Percentiles rank a stretch among this genome's conserved stretches.
Evolutionary conservation across 306 rosid species (phyloP).

Genomic region (Cucurbita pepo): DNA sequence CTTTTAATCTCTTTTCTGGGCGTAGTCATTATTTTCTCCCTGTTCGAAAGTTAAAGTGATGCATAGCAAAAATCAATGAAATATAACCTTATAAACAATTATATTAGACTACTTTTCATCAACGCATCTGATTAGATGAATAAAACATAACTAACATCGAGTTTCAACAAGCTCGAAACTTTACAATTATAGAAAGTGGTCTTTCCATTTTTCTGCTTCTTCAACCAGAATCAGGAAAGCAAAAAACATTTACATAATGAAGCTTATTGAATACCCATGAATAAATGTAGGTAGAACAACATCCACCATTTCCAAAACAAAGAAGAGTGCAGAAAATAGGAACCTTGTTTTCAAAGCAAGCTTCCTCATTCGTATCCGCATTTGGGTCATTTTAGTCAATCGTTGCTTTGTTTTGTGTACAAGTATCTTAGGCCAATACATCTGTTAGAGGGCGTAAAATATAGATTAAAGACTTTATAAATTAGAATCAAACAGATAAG

Average conservation of each 20-base stretch:
- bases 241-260: not conserved
- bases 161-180: not conserved
- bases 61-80: not conserved
- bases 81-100: not conserved
- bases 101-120: not conserved
- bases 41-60: constrained; percentile 13
- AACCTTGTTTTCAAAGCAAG: constrained; percentile 85
- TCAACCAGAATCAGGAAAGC: not conserved
- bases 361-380: constrained; percentile 89
- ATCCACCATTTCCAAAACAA: not conserved
- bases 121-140: not conserved
- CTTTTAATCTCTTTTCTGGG: constrained; percentile 81
- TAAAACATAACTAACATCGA: no score
- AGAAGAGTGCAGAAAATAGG: not conserved
- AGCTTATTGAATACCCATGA: not conserved
- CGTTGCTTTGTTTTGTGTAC: constrained; percentile 86
- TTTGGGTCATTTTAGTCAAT: constrained; percentile 85
- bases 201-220: not conserved
- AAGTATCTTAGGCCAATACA: constrained; percentile 92
- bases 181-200: not conserved
- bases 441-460: constrained; percentile 18
- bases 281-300: not conserved
- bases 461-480: not conserved
- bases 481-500: not conserved
- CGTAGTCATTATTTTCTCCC: constrained; percentile 74